Conservation (phyloP, 352 stramenopile species). For the Pythium coloratum region DNA sequence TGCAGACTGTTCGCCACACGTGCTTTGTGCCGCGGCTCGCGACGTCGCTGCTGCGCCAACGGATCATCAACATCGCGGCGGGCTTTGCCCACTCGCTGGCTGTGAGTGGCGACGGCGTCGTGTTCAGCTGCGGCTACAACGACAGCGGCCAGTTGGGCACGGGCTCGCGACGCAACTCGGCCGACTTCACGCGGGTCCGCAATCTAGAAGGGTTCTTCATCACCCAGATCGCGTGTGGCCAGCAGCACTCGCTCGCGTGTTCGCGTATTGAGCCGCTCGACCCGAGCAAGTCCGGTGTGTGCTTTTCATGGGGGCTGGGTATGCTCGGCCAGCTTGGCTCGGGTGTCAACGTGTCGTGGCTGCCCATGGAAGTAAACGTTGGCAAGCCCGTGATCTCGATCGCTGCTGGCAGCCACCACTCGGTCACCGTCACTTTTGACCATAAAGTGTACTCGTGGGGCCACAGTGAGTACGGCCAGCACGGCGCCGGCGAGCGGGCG, state of each 20-base stretch:
- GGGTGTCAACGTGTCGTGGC: slow-evolving; percentile 64
- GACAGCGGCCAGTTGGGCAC: slow-evolving; percentile 77
- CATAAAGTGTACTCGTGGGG: slow-evolving; percentile 76
- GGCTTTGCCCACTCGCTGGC: slow-evolving; percentile 80
- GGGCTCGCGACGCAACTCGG: slow-evolving; percentile 61
- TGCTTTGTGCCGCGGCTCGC: slow-evolving; percentile 49
- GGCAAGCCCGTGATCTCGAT: slow-evolving; percentile 53
- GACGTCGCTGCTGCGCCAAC: slow-evolving; percentile 41
- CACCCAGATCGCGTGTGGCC: slow-evolving; percentile 65
- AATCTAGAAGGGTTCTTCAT: slow-evolving; percentile 55
- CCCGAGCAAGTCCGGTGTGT: slow-evolving; percentile 40
- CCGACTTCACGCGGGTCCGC: slow-evolving; percentile 54
- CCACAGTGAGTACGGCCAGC: slow-evolving; percentile 83
- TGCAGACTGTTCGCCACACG: slow-evolving; percentile 58
- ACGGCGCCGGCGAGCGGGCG: slow-evolving; percentile 61
- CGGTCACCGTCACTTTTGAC: slow-evolving; percentile 55
- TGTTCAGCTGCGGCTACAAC: slow-evolving; percentile 84
- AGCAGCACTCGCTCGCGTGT: slow-evolving; percentile 77
- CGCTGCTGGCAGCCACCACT: slow-evolving; percentile 75
- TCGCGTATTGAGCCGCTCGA: slow-evolving; percentile 31
- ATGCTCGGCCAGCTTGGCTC: slow-evolving; percentile 71
- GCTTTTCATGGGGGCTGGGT: slow-evolving; percentile 77
- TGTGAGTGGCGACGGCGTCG: slow-evolving; percentile 43
- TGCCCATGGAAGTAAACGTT: slow-evolving; percentile 56
- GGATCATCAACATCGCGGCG: slow-evolving; percentile 51